Conservation (phyloP, 495 filamentous ascomycete genomes). For the Talaromyces liani region DNA sequence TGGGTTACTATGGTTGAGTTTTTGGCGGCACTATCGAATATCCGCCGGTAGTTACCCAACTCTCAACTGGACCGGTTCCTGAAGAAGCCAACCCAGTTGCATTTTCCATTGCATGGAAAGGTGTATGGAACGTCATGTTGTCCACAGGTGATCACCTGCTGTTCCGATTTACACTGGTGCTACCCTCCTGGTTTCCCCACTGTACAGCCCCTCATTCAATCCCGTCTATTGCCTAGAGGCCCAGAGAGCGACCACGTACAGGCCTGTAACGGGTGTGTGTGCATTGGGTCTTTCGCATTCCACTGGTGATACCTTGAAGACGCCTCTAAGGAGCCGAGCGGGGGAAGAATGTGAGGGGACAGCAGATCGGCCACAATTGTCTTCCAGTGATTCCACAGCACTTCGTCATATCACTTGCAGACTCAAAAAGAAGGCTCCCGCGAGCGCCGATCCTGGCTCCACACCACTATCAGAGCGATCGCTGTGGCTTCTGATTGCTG, state of each 20-base stretch:
- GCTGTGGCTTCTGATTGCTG: background rate
- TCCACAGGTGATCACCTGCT: background rate
- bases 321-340: background rate
- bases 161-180: background rate
- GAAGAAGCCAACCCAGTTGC: background rate
- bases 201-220: constrained; percentile 1
- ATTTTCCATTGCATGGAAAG: background rate
- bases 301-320: background rate
- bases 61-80: background rate
- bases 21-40: background rate
- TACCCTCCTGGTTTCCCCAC: background rate
- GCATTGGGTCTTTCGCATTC: background rate
- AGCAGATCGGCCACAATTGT: background rate
- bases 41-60: background rate
- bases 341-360: background rate
- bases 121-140: background rate
- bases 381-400: background rate
- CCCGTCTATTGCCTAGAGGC: background rate
- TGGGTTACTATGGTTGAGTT: background rate
- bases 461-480: constrained; percentile 1
- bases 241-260: background rate
- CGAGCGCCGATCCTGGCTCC: background rate
- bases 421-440: constrained; percentile 4
- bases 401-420: constrained; percentile 2
- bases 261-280: background rate